A percentile compares a stretch with the other conserved stretches of the same genome.
Evolutionary conservation across 495 filamentous ascomycete species (phyloP).

Genomic region (Zalerion maritima): DNA sequence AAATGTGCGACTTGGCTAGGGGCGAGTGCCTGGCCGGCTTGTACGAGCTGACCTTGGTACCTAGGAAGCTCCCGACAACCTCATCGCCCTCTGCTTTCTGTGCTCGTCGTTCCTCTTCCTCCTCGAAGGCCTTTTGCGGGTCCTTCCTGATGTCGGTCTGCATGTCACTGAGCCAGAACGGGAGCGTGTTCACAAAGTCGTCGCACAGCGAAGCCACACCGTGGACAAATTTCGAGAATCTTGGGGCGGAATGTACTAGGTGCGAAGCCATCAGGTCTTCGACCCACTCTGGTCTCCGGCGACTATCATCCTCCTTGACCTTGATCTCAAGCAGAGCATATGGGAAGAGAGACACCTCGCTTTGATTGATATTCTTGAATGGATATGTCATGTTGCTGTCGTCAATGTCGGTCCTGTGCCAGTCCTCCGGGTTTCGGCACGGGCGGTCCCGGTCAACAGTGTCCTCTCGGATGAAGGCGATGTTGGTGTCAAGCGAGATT

Average conservation of each 20-base stretch:
- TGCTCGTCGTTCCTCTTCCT: slow-evolving; percentile 69
- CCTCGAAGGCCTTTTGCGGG: slow-evolving; percentile 78
- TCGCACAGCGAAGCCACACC: slow-evolving; percentile 85
- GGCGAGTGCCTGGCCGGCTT: slow-evolving; percentile 49
- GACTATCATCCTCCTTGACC: slow-evolving; percentile 49
- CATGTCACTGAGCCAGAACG: slow-evolving; percentile 85
- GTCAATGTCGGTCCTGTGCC: slow-evolving; percentile 89
- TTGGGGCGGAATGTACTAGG: slow-evolving; percentile 72
- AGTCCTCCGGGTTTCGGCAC: slow-evolving; percentile 72
- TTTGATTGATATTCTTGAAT: slow-evolving; percentile 69
- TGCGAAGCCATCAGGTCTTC: slow-evolving; percentile 83
- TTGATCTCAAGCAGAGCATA: slow-evolving; percentile 90
- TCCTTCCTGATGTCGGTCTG: slow-evolving; percentile 89
- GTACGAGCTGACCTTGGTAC: slow-evolving; percentile 31
- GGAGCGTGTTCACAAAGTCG: slow-evolving; percentile 87
- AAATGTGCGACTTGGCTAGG: slow-evolving; percentile 36
- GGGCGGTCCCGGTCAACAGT: slow-evolving; percentile 67
- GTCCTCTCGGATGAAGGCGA: slow-evolving; percentile 89
- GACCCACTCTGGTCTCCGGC: slow-evolving; percentile 71
- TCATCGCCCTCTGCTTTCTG: slow-evolving; percentile 73
- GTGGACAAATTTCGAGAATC: slow-evolving; percentile 94
- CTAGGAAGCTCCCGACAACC: slow-evolving; percentile 74
- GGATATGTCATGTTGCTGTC: slow-evolving; percentile 69
- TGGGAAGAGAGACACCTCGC: slow-evolving; percentile 85
- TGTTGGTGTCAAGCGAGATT: slow-evolving; percentile 81